Percentiles rank a stretch among this genome's conserved stretches.
Conservation (phyloP, 2,329 filamentous ascomycete species). For the Metarhizium brunneum region DNA sequence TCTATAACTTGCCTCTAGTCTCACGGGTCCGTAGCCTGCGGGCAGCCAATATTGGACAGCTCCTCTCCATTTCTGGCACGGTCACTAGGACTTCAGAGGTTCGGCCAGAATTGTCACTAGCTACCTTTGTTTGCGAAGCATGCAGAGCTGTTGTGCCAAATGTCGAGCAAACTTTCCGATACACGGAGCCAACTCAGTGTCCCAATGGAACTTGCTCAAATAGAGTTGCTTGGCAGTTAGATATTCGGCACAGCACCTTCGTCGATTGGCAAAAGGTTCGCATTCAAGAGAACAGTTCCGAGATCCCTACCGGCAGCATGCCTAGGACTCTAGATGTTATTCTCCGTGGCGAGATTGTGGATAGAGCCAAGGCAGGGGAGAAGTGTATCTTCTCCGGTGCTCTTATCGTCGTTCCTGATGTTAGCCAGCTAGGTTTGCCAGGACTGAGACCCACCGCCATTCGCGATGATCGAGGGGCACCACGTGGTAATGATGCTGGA, state of each 20-base stretch:
- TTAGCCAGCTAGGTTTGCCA: slow-evolving; percentile 87
- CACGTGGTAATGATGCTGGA: slow-evolving; percentile 69
- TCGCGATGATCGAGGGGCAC: slow-evolving; percentile 67
- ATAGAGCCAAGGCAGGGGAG: slow-evolving; percentile 92
- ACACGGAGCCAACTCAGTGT: slow-evolving; percentile 93
- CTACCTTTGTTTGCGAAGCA: slow-evolving; percentile 83
- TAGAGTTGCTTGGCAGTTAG: slow-evolving; percentile 86
- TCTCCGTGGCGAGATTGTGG: slow-evolving; percentile 91
- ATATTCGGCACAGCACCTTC: slow-evolving; percentile 94
- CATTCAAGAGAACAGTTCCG: slow-evolving; percentile 95
- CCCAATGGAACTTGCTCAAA: slow-evolving; percentile 84
- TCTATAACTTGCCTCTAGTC: slow-evolving; percentile 86
- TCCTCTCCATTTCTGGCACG: slow-evolving; percentile 92
- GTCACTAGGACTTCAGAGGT: slow-evolving; percentile 97
- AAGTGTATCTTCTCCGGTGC: slow-evolving; percentile 98
- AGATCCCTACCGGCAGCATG: slow-evolving; percentile 98
- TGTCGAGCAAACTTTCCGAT: slow-evolving; percentile 94
- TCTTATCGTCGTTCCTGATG: slow-evolving; percentile 91
- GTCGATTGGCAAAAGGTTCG: slow-evolving; percentile 99
- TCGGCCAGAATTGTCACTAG: slow-evolving; percentile 81
- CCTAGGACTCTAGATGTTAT: slow-evolving; percentile 97
- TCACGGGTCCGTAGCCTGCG: slow-evolving; percentile 79
- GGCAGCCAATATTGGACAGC: slow-evolving; percentile 81
- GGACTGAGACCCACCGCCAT: slow-evolving; percentile 76
- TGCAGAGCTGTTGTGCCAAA: slow-evolving; percentile 81